A percentile compares a stretch with the other conserved stretches of the same genome.
These are phyloP conservation scores for Candida adriatica DNA, from an alignment of 805 yeast species.

Conservation along the genomic window DNA sequence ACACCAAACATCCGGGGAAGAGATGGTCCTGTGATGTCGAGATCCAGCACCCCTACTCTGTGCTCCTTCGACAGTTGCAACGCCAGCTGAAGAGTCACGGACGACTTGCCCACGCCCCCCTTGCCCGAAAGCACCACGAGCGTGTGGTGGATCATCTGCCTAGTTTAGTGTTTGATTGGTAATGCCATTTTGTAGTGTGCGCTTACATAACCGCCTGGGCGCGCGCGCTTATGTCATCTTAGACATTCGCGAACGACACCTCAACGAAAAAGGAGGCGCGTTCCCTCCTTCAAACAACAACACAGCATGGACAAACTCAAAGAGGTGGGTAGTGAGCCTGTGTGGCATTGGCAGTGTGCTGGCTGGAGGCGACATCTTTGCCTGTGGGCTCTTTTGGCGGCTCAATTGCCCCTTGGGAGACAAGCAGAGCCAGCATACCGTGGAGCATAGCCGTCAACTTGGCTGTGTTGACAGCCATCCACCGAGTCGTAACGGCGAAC, in stretches of 20 bases:
- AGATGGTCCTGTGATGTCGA: constrained; percentile 95
- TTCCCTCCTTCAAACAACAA: neutral
- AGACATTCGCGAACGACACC: too few relatives aligned
- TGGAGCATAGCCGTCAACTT: too few relatives aligned
- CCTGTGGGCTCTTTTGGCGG: too few relatives aligned
- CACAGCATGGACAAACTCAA: constrained; percentile 20
- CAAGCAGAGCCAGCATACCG: too few relatives aligned
- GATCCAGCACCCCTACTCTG: constrained; percentile 90
- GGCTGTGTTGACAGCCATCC: neutral
- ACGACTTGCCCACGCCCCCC: constrained; percentile 97
- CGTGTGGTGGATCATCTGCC: constrained; percentile 74
- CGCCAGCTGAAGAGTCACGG: constrained; percentile 92
- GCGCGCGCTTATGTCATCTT: too few relatives aligned
- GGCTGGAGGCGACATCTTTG: too few relatives aligned
- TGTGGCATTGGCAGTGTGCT: too few relatives aligned
- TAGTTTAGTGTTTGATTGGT: too few relatives aligned
- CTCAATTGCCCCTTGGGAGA: too few relatives aligned
- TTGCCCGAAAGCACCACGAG: constrained; percentile 84
- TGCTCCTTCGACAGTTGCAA: constrained; percentile 69
- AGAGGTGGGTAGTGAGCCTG: constrained; percentile 18
- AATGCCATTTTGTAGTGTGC: too few relatives aligned
- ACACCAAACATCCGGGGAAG: constrained; percentile 94
- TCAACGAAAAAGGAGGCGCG: constrained; percentile 4
- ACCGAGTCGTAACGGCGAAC: neutral
- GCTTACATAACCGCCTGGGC: too few relatives aligned